Conservation (phyloP, 192 early-diverging fungal genomes). For the Thamnidium elegans region DNA sequence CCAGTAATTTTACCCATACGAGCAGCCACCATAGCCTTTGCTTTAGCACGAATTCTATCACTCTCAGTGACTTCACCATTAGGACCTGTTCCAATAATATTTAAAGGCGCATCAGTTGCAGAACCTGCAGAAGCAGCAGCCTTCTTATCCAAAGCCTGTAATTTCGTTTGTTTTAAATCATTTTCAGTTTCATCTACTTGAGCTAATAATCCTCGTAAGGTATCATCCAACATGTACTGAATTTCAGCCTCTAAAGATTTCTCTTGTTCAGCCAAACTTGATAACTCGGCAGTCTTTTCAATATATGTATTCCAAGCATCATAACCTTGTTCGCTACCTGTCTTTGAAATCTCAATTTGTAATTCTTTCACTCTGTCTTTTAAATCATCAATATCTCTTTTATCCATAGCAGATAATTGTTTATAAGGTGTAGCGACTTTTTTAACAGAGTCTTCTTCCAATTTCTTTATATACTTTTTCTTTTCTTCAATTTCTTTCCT, state of each 20-base stretch:
- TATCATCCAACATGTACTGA: constrained; percentile 32
- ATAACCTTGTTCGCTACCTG: constrained; percentile 9
- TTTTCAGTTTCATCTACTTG: constrained; percentile 47
- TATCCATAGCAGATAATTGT: constrained; percentile 28
- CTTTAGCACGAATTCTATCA: constrained; percentile 52
- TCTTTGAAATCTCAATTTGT: constrained; percentile 32
- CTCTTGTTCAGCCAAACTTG: constrained; percentile 45
- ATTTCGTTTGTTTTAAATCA: constrained; percentile 41
- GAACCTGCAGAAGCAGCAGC: constrained; percentile 11
- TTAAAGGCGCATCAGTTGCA: not conserved
- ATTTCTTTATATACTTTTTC: constrained; percentile 13
- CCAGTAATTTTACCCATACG: constrained; percentile 50
- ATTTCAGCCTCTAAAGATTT: constrained; percentile 47
- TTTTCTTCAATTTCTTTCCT: constrained; percentile 29
- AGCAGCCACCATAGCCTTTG: constrained; percentile 50
- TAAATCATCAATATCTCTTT: constrained; percentile 40
- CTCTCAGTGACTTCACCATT: constrained; percentile 49
- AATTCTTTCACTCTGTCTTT: constrained; percentile 43
- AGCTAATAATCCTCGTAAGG: constrained; percentile 35
- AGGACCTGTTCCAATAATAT: constrained; percentile 52
- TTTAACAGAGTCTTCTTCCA: constrained; percentile 13
- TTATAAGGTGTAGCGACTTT: constrained; percentile 12
- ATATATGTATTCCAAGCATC: constrained; percentile 28
- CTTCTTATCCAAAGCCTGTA: constrained; percentile 40
- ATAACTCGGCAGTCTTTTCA: constrained; percentile 41